Evolutionary conservation across 345 rosid species (phyloP).

Genomic region (Theobroma cacao): DNA sequence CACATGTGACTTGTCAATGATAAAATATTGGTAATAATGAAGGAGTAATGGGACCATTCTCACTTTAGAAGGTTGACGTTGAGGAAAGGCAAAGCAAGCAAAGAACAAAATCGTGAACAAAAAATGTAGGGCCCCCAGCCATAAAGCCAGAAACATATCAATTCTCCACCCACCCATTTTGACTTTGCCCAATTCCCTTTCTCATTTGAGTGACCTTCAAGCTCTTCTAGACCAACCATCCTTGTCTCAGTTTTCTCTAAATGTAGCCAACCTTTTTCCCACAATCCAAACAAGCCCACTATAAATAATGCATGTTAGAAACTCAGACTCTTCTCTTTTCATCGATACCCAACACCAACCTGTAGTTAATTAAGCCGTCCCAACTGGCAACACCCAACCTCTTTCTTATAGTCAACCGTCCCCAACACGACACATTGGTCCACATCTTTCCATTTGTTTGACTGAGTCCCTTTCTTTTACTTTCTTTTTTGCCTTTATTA

Average conservation of each 20-base stretch:
- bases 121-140: constrained; percentile 13
- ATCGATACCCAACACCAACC: constrained; percentile 19
- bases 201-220: neutral
- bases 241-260: neutral
- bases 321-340: too few species aligned
- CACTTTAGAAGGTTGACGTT: constrained; percentile 38
- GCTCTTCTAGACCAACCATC: neutral
- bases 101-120: constrained; percentile 16
- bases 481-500: neutral
- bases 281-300: neutral
- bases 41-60: constrained; percentile 20
- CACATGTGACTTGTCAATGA: constrained; percentile 10
- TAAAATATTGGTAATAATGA: neutral
- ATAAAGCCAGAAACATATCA: constrained; percentile 15
- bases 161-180: constrained; percentile 42
- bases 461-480: constrained; percentile 21
- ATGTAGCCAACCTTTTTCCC: neutral
- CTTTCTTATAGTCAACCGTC: constrained; percentile 44
- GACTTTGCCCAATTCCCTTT: constrained; percentile 30
- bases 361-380: constrained; percentile 21
- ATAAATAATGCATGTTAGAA: neutral
- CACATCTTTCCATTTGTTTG: constrained; percentile 40
- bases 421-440: constrained; percentile 39
- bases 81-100: constrained; percentile 36
- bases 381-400: constrained; percentile 33